Conservation (phyloP, 208 protist species). For the Trypanosoma melophagium region DNA sequence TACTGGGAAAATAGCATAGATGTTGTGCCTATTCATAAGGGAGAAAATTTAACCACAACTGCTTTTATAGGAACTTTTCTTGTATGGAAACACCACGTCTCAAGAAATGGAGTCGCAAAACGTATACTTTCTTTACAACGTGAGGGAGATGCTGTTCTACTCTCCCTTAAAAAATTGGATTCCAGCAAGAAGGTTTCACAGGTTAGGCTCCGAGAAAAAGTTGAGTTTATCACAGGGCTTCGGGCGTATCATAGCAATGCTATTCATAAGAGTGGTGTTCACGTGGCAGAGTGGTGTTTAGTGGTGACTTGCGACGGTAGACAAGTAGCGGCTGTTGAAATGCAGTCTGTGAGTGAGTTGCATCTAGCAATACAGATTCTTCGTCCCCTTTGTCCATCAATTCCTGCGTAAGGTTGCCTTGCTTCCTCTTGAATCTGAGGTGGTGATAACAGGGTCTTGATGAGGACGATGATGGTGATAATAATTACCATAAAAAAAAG, state of each 20-base stretch:
- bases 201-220: slow-evolving; percentile 33
- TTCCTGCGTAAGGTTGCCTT: not conserved
- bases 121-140: slow-evolving; percentile 38
- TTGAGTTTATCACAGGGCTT: slow-evolving; percentile 46
- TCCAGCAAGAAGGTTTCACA: slow-evolving; percentile 17
- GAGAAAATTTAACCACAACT: not conserved
- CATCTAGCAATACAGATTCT: slow-evolving; percentile 31
- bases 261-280: slow-evolving; percentile 55
- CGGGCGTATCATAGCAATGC: slow-evolving; percentile 49
- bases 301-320: slow-evolving; percentile 45
- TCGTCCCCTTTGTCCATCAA: not conserved
- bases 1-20: slow-evolving; percentile 11
- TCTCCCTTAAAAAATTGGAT: slow-evolving; percentile 29
- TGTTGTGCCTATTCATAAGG: not conserved
- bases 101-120: slow-evolving; percentile 39
- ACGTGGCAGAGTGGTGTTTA: slow-evolving; percentile 44
- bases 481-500: too few species aligned
- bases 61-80: slow-evolving; percentile 28
- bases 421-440: too few species aligned
- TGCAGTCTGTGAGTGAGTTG: slow-evolving; percentile 50
- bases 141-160: slow-evolving; percentile 9
- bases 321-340: slow-evolving; percentile 55
- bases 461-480: too few species aligned
- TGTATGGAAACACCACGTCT: slow-evolving; percentile 67
- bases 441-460: too few species aligned